Conservation (phyloP, 2,329 filamentous ascomycete species). For the Penicillium oxalicum region DNA sequence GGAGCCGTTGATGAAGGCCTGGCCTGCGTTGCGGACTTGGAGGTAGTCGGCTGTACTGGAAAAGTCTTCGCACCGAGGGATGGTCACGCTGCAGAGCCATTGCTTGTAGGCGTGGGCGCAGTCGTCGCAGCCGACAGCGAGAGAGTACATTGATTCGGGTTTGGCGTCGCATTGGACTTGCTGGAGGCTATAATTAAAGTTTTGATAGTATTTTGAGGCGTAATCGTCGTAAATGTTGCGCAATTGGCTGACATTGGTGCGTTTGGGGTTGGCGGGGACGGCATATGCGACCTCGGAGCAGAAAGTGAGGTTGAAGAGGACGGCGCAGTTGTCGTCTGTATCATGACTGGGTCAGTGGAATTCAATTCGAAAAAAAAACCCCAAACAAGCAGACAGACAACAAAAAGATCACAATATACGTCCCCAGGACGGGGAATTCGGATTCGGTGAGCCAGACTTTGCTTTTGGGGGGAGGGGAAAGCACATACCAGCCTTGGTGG, state of each 20-base stretch:
- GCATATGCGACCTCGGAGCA: conserved; percentile 86
- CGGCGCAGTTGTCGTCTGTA: conserved; percentile 70
- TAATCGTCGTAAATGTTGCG: conserved; percentile 71
- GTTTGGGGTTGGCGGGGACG: conserved; percentile 72
- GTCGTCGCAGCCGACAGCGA: conserved; percentile 67
- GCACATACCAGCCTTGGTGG: conserved; percentile 64
- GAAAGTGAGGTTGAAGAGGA: conserved; percentile 82
- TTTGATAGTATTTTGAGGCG: conserved; percentile 62
- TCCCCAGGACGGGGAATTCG: no score
- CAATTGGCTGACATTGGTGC: conserved; percentile 53
- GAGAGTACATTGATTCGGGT: conserved; percentile 69
- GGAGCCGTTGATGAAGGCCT: conserved; percentile 65
- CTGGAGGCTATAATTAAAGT: conserved; percentile 74
- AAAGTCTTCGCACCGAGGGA: conserved; percentile 88
- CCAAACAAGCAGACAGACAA: no score
- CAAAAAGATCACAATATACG: no score
- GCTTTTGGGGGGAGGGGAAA: neutral
- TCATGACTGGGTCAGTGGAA: no score
- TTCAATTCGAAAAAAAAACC: neutral
- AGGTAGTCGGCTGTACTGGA: conserved; percentile 52
- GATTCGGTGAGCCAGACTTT: neutral
- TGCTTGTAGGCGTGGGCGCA: conserved; percentile 79
- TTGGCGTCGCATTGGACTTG: conserved; percentile 81
- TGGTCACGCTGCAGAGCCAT: conserved; percentile 90
- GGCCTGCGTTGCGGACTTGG: conserved; percentile 64